Conservation (phyloP, 495 filamentous ascomycete species). For the Podospora appendiculata region DNA sequence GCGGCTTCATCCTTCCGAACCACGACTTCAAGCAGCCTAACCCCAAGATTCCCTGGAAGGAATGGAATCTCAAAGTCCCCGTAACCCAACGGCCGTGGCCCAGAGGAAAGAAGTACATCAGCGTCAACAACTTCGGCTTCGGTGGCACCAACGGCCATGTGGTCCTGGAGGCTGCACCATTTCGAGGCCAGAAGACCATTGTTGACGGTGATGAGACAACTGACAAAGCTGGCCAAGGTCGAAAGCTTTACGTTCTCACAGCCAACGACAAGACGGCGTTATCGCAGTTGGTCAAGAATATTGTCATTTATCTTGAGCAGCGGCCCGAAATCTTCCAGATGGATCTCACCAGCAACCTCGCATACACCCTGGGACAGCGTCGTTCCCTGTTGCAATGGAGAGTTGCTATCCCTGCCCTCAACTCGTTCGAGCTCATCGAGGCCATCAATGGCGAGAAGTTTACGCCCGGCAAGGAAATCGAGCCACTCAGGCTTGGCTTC, state of each 20-base stretch:
- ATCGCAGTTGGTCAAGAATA: constrained; percentile 32
- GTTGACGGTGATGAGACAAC: constrained; percentile 12
- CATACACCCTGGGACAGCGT: constrained; percentile 34
- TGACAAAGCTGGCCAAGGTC: constrained; percentile 15
- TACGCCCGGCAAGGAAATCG: constrained; percentile 25
- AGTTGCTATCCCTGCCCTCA: constrained; percentile 32
- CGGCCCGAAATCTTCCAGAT: constrained; percentile 38
- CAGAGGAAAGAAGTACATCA: constrained; percentile 28
- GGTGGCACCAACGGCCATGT: constrained; percentile 50
- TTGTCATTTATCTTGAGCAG: constrained; percentile 40
- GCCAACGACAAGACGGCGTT: constrained; percentile 39
- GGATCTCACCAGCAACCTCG: constrained; percentile 30
- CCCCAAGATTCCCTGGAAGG: constrained; percentile 38
- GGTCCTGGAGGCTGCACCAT: constrained; percentile 39
- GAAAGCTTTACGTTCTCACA: constrained; percentile 38
- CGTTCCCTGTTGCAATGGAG: constrained; percentile 33
- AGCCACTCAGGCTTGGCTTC: constrained; percentile 30
- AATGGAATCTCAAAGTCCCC: constrained; percentile 37
- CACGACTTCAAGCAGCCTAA: constrained; percentile 47
- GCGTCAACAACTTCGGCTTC: constrained; percentile 37
- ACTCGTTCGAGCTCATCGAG: constrained; percentile 38
- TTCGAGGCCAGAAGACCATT: constrained; percentile 7
- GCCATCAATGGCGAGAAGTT: constrained; percentile 32
- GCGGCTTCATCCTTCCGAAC: constrained; percentile 40
- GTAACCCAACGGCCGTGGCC: constrained; percentile 26